Base-by-base conservation (phyloP, 208 protist genomes). In the Leishmania tarentolae region DNA sequence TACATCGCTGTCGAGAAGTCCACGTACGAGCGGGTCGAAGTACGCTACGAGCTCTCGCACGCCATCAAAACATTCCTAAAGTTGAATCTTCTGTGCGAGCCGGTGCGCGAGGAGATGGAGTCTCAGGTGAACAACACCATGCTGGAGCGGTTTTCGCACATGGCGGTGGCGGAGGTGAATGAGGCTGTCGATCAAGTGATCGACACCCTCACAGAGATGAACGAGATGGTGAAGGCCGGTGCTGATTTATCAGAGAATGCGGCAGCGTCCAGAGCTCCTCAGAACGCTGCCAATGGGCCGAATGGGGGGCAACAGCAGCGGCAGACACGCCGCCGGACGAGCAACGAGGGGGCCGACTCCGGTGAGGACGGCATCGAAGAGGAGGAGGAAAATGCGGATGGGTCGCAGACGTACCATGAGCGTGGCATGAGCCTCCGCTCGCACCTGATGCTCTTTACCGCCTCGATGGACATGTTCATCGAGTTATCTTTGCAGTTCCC, bases 1-100 rank as follows among this genome's bases (percentile, higher is more conserved):
- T 98, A 98, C 86, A 98, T 96, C 74, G 90, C 95, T 0, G 93
- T 98, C 73, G 93, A 98, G 82, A 96, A 95, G 86, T 95, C 89
- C 21, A 90, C 86, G 15, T 97, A 97, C 81, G 95, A 98, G 80
- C 87, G 89, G 59, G 88, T 96, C n/a, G 61, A 91, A 59, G 93
- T 96, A 66, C 95, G 95, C 68, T 97, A 96, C 78, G 86, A 94
- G 79, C 90, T 98, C 40, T 94, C 93, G 9, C 85, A 90, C 83
- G 93, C 89, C 80, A 91, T 94, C 46, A 94, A 95, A 65, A 86
- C 69, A 21, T 94, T 98, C 73, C 86, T 98, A 52, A 78, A 84
- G 59, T 87, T 86, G 35, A 86, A 94, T 42, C 86, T 89, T 56
- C 85, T 98, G 42, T 97, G 92, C 80, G 81, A 90, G 42, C 89